These are phyloP conservation scores for Mycena alexandri DNA, from an alignment of 768 basidiomycete genomes.

Conservation along the genomic window DNA sequence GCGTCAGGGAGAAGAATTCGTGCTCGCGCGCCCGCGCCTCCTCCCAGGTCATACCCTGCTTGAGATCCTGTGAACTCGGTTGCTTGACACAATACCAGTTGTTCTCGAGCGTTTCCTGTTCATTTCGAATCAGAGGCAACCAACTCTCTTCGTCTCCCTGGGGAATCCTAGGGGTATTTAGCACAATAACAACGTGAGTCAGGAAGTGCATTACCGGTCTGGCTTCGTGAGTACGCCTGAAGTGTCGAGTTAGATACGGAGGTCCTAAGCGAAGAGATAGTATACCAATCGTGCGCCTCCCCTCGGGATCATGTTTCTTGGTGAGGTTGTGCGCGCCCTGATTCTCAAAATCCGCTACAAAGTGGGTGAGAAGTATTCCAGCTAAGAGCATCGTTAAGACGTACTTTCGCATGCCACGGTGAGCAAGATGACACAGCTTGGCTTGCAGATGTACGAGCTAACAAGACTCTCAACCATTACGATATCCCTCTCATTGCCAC, in stretches of 20 bases:
- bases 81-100: conserved; percentile 74
- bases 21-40: conserved; percentile 70
- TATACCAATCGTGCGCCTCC: conserved; percentile 78
- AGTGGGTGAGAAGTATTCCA: not conserved
- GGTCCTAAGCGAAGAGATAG: not conserved
- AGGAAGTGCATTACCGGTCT: conserved; percentile 53
- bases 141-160: conserved; percentile 66
- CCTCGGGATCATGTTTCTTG: conserved; percentile 69
- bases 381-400: conserved; percentile 32
- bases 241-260: not conserved
- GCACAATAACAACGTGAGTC: not conserved
- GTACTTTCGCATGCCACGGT: conserved; percentile 75
- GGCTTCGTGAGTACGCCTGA: conserved; percentile 83
- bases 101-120: conserved; percentile 62
- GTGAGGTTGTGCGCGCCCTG: conserved; percentile 80
- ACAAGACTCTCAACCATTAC: conserved; percentile 71
- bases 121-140: conserved; percentile 69
- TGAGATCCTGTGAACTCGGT: conserved; percentile 64
- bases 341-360: conserved; percentile 82
- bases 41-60: conserved; percentile 66
- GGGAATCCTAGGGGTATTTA: conserved; percentile 51
- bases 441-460: conserved; percentile 67
- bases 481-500: conserved; percentile 68
- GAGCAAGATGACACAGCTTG: conserved; percentile 73
- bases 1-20: conserved; percentile 64